Evolutionary conservation across 1,284 basidiomycete species (phyloP).

Genomic region (Schizopora paradoxa): DNA sequence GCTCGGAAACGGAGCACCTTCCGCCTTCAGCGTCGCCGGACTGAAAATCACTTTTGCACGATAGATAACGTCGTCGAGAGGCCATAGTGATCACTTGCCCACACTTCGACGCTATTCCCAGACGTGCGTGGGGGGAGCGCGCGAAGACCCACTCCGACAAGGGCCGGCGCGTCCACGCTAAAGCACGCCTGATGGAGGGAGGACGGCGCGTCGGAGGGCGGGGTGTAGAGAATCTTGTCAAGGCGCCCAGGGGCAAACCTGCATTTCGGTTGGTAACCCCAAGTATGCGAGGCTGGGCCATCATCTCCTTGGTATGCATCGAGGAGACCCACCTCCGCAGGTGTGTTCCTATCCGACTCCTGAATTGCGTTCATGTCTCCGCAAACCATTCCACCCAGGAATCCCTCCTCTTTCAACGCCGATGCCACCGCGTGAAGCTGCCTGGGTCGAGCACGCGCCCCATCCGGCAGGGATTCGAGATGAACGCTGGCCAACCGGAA

Average conservation of each 20-base stretch:
- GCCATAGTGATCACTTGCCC: constrained; percentile 64
- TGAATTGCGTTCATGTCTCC: constrained; percentile 69
- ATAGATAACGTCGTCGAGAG: constrained; percentile 43
- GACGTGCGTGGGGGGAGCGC: no score
- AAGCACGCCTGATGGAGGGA: no score
- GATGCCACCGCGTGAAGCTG: constrained; percentile 50
- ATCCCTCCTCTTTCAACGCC: constrained; percentile 38
- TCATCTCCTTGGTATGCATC: constrained; percentile 45
- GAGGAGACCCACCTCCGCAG: constrained; percentile 39
- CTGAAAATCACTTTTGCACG: no score
- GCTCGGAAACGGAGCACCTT: no score
- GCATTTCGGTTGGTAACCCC: constrained; percentile 55
- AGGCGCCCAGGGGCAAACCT: constrained; percentile 45
- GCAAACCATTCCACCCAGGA: constrained; percentile 53
- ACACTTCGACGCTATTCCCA: constrained; percentile 39
- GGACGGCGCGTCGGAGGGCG: no score
- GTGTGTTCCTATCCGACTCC: constrained; percentile 37
- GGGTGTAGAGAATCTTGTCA: constrained; percentile 60
- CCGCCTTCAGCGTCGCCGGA: no score
- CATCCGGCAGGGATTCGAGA: constrained; percentile 52
- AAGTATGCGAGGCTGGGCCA: constrained; percentile 48
- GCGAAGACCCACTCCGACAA: constrained; percentile 54
- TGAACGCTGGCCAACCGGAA: constrained; percentile 65
- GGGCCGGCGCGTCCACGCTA: constrained; percentile 45
- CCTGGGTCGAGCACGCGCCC: constrained; percentile 38